Percentiles rank a stretch among this genome's conserved stretches.
These are phyloP conservation scores for Amoebophrya sp. DNA, from an alignment of 169 alveolate species.

Conservation along the genomic window DNA sequence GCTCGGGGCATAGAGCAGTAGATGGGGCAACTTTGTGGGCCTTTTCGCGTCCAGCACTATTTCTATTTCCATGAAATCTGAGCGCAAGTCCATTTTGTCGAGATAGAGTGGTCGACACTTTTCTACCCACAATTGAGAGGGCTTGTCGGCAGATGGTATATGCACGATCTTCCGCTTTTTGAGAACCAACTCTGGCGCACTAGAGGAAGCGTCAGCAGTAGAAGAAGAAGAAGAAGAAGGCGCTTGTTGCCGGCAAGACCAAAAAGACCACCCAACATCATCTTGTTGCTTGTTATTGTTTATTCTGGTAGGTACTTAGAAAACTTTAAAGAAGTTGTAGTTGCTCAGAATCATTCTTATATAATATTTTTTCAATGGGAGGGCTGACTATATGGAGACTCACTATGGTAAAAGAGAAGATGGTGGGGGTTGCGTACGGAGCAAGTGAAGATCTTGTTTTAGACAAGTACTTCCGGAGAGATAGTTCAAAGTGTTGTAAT, in stretches of 20 bases:
- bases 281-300: too few relatives aligned
- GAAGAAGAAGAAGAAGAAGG: background rate
- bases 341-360: background rate
- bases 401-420: too few relatives aligned
- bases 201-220: background rate
- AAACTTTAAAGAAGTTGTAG: background rate
- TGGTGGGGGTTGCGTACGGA: too few relatives aligned
- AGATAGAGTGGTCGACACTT: background rate
- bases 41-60: background rate
- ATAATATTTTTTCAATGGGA: too few relatives aligned
- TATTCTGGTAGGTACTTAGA: background rate
- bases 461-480: too few relatives aligned
- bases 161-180: background rate
- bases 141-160: background rate
- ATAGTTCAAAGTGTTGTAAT: too few relatives aligned
- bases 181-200: background rate
- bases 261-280: background rate
- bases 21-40: background rate
- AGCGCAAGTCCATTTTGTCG: background rate
- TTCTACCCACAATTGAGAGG: background rate
- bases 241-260: background rate
- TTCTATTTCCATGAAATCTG: background rate
- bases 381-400: too few relatives aligned
- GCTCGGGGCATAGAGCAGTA: background rate
- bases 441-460: too few relatives aligned